These are phyloP conservation scores for Raddia distichophylla DNA, from an alignment of 176 grass and related monocot species.

Conservation along the genomic window DNA sequence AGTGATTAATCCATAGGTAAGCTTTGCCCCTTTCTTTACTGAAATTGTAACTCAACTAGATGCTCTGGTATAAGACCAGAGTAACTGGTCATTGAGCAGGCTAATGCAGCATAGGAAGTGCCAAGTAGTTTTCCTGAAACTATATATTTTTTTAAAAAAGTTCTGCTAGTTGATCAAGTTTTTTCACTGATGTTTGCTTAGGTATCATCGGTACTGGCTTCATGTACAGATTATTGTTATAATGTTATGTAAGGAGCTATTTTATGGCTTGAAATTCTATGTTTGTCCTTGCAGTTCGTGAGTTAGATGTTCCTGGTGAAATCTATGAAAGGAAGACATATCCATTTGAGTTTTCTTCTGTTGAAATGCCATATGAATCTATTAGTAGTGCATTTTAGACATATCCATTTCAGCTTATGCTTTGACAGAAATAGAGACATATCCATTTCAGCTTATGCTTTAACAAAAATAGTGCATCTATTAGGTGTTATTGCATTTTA, in stretches of 20 bases:
- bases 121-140: background rate
- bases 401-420: no score
- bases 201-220: background rate
- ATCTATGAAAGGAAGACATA: slow-evolving; percentile 87
- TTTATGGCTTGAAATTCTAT: slow-evolving; percentile 9
- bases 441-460: no score
- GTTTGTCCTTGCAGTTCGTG: slow-evolving; percentile 62
- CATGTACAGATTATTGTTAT: background rate
- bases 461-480: no score
- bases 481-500: no score
- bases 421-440: no score
- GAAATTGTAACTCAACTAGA: background rate
- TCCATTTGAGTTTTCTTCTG: slow-evolving; percentile 84
- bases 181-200: background rate
- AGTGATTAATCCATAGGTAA: no score
- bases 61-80: background rate
- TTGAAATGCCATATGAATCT: slow-evolving; percentile 97
- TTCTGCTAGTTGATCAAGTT: background rate
- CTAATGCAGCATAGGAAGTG: background rate
- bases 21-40: no score
- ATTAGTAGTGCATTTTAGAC: no score
- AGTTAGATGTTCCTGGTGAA: slow-evolving; percentile 88
- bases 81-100: background rate
- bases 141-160: no score
- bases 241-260: slow-evolving; percentile 6